Evolutionary conservation across 2,329 filamentous ascomycete species (phyloP), one percentile per base, ranked within the genome.

Genomic region (Colletotrichum siamense): DNA sequence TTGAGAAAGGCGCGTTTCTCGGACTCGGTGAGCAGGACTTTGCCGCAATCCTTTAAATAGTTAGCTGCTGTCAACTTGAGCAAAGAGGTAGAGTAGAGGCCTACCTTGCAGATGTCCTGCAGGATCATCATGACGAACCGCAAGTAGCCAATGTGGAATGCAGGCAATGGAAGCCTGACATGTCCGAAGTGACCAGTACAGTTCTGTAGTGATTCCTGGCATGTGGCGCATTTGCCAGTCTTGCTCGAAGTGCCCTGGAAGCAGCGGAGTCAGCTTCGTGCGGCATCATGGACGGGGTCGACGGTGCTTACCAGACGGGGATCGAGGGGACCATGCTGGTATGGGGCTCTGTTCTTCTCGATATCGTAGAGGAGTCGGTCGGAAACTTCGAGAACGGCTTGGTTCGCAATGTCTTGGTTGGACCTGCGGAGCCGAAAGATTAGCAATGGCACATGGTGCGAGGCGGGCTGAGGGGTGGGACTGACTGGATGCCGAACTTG

Each of bases 101-200:
- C 59, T 82, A 90, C 86, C 82, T 98, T 99, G 92, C 97, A 99
- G 79, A 99, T 98, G 82, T 97, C 94, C 83, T 99, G 96, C 28
- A 99, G 89, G 72, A 98, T 96, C 61, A 93, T 94, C 82, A 98
- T 96, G 78, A 97, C 95, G 83, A 98, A 96, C 83, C 96, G 97
- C 81, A 99, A 91, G 83, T 98, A 99, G 49, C 97, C 97, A 79
- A 99, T 96, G 83, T 99, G 97, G 82, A 99, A 99, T 59, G 94
- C 95, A 6, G 97, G 97, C 68, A 99, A 89, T 2, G 96, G 95
- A 16, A 99, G 91, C 81, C 95, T 93, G 81, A 99, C 94, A 85
- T 98, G 94, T 63, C 97, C 97, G 82, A 99, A 99, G 85, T 99
- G 97, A 15, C 97, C 97, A 80, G 95, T 97, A 85, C 97, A 99